Conservation (phyloP, 768 basidiomycete genomes). For the Udeniomyces megalosporus region DNA sequence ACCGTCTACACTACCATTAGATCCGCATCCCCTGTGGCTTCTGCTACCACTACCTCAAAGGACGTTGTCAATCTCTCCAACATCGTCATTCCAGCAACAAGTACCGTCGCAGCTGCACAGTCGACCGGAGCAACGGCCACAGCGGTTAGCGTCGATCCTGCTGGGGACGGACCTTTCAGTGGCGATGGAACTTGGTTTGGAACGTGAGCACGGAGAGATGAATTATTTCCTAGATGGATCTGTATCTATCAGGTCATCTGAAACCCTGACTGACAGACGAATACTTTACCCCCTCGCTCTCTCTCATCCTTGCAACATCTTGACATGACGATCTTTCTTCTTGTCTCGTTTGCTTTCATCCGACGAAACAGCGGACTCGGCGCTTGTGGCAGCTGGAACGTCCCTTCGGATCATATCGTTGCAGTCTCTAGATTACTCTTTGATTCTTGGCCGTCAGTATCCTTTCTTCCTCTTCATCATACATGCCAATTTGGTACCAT, state of each 20-base stretch:
- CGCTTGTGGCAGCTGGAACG: slow-evolving; percentile 46
- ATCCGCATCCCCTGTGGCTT: not conserved
- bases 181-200: slow-evolving; percentile 34
- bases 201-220: slow-evolving; percentile 4
- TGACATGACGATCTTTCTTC: no score
- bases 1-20: not conserved
- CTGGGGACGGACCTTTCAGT: slow-evolving; percentile 35
- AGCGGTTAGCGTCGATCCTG: slow-evolving; percentile 19
- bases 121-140: slow-evolving; percentile 16
- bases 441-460: slow-evolving; percentile 39
- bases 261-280: no score
- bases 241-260: no score
- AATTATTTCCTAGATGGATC: no score
- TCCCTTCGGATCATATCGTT: slow-evolving; percentile 39
- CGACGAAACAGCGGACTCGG: slow-evolving; percentile 36
- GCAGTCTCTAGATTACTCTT: slow-evolving; percentile 44
- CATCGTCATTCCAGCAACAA: not conserved
- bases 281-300: no score
- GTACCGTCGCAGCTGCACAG: not conserved
- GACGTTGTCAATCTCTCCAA: not conserved
- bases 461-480: not conserved
- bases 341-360: no score
- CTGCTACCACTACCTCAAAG: not conserved
- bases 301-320: no score
- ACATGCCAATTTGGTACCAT: no score